phyloP scores from a whole-genome alignment of 164 flowering plant species.

The Cinnamomum micranthum region DNA sequence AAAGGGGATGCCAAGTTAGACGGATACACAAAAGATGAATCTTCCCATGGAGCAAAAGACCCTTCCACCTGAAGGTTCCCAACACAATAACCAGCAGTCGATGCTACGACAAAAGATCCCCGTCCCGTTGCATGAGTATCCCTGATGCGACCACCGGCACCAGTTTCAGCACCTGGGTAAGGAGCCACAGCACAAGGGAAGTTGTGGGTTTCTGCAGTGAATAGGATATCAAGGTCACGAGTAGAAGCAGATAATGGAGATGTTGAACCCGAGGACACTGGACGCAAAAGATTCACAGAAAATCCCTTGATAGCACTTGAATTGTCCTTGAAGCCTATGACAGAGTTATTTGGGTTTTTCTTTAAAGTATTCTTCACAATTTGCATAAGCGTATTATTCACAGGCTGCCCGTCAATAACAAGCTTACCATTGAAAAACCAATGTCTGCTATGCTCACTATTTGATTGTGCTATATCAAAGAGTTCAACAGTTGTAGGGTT shows the following conservation, averaged over 20 bases:
- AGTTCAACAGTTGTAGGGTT: slow-evolving; percentile 89
- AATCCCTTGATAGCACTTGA: slow-evolving; percentile 94
- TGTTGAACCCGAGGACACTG: slow-evolving; percentile 57
- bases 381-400: slow-evolving; percentile 72
- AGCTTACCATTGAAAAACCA: slow-evolving; percentile 97
- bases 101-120: slow-evolving; percentile 84
- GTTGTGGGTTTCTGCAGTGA: slow-evolving; percentile 97
- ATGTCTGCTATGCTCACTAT: slow-evolving; percentile 93
- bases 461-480: slow-evolving; percentile 96
- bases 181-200: slow-evolving; percentile 99
- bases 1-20: slow-evolving; percentile 81
- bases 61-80: slow-evolving; percentile 90
- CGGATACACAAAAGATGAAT: slow-evolving; percentile 70
- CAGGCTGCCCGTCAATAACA: slow-evolving; percentile 68
- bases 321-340: slow-evolving; percentile 93
- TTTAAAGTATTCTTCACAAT: slow-evolving; percentile 84
- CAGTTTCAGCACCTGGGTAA: slow-evolving; percentile 96
- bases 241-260: slow-evolving; percentile 38
- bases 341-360: slow-evolving; percentile 90
- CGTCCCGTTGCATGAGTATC: slow-evolving; percentile 97
- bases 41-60: slow-evolving; percentile 94
- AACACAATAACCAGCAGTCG: slow-evolving; percentile 95
- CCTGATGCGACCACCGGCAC: slow-evolving; percentile 94
- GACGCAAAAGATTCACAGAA: slow-evolving; percentile 55
- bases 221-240: slow-evolving; percentile 72